phyloP scores from a whole-genome alignment of 2,329 filamentous ascomycete genomes.

The Venturia carpophila region DNA sequence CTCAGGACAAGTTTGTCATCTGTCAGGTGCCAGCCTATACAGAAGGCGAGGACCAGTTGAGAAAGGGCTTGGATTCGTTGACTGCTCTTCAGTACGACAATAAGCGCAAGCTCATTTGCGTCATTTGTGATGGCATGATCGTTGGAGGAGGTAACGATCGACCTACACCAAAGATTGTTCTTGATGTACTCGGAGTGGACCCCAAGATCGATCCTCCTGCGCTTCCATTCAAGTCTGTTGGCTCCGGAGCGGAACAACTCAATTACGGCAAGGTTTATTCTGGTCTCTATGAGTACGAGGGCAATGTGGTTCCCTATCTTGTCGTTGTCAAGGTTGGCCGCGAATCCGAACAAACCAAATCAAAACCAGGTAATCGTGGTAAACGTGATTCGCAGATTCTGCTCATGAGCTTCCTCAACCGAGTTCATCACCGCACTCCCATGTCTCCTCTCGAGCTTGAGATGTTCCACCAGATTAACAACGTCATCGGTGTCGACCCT shows the following conservation, averaged over 20 bases:
- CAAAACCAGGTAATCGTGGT: slow-evolving; percentile 94
- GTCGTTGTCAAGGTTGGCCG: slow-evolving; percentile 97
- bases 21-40: slow-evolving; percentile 97
- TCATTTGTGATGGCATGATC: slow-evolving; percentile 96
- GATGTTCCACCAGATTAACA: slow-evolving; percentile 99
- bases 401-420: slow-evolving; percentile 95
- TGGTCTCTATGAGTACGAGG: slow-evolving; percentile 93
- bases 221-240: slow-evolving; percentile 88
- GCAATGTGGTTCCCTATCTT: slow-evolving; percentile 92
- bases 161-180: slow-evolving; percentile 92
- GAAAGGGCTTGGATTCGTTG: slow-evolving; percentile 88
- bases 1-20: slow-evolving; percentile 98
- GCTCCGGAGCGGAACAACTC: slow-evolving; percentile 79
- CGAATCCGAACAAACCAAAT: slow-evolving; percentile 81
- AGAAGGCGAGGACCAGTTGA: slow-evolving; percentile 89
- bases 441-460: slow-evolving; percentile 97
- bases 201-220: slow-evolving; percentile 94
- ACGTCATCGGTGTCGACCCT: slow-evolving; percentile 95
- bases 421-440: slow-evolving; percentile 84
- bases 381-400: slow-evolving; percentile 97
- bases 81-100: slow-evolving; percentile 96
- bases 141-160: slow-evolving; percentile 93
- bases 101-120: slow-evolving; percentile 92
- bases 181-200: slow-evolving; percentile 94
- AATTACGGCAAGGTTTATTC: slow-evolving; percentile 99